phyloP scores from a whole-genome alignment of 305 asterid genomes.

The Ilex paraguariensis region DNA sequence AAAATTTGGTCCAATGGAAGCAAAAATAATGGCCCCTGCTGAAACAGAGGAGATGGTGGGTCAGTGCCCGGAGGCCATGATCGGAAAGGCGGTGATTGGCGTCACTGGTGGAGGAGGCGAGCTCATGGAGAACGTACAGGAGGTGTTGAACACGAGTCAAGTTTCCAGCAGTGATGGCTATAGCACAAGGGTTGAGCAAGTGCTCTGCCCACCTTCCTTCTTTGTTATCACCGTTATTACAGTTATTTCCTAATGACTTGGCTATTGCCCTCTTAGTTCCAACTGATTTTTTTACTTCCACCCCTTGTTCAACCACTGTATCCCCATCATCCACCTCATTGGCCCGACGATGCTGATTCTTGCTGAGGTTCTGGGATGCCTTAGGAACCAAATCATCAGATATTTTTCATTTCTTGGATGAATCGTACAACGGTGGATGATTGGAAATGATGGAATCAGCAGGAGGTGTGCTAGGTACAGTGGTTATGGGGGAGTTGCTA shows the following conservation, averaged over 20 bases:
- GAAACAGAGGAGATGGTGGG: slow-evolving; percentile 39
- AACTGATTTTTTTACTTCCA: slow-evolving; percentile 21
- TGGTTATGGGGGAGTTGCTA: slow-evolving; percentile 20
- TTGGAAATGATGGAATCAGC: slow-evolving; percentile 18
- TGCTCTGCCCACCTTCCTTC: slow-evolving; percentile 78
- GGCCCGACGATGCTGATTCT: slow-evolving; percentile 19
- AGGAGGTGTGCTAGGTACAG: slow-evolving; percentile 11
- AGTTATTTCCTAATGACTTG: slow-evolving; percentile 24
- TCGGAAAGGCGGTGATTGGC: slow-evolving; percentile 75
- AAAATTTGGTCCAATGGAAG: slow-evolving; percentile 20
- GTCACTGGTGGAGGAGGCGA: slow-evolving; percentile 61
- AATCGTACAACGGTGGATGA: slow-evolving; percentile 26
- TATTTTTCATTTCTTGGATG: slow-evolving; percentile 51
- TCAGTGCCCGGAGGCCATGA: slow-evolving; percentile 72
- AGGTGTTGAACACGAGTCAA: slow-evolving; percentile 70
- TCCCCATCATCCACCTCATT: slow-evolving; percentile 7
- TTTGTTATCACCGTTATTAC: slow-evolving; percentile 31
- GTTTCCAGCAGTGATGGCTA: slow-evolving; percentile 60
- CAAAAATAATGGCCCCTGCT: slow-evolving; percentile 28
- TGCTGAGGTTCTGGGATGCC: not conserved
- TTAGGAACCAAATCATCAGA: too few relatives aligned
- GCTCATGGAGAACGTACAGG: slow-evolving; percentile 60
- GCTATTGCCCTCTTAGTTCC: slow-evolving; percentile 30
- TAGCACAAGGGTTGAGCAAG: slow-evolving; percentile 35
- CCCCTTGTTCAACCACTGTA: slow-evolving; percentile 8